These are phyloP conservation scores for Starmerella geochares DNA, from an alignment of 805 yeast species.

Conservation along the genomic window DNA sequence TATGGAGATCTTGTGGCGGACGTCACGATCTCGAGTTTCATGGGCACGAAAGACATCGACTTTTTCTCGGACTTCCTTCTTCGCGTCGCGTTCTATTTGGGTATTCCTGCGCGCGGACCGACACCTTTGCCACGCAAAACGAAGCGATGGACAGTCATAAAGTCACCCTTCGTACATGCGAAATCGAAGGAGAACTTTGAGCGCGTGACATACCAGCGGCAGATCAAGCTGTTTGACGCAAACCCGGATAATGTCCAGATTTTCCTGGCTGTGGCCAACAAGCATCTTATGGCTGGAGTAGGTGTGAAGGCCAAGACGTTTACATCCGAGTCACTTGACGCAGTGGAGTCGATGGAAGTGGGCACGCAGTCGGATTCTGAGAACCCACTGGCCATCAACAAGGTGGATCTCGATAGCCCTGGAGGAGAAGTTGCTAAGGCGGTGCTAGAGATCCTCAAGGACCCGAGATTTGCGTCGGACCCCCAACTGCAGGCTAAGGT, in stretches of 20 bases:
- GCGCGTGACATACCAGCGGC: slow-evolving; percentile 70
- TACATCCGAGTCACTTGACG: slow-evolving; percentile 42
- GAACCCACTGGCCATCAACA: slow-evolving; percentile 25
- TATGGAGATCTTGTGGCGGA: slow-evolving; percentile 74
- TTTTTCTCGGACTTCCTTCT: slow-evolving; percentile 75
- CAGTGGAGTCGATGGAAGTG: slow-evolving; percentile 27
- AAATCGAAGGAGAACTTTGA: slow-evolving; percentile 90
- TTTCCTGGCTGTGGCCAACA: slow-evolving; percentile 66
- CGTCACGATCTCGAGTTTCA: slow-evolving; percentile 55
- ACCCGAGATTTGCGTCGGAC: slow-evolving; percentile 35
- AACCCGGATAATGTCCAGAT: slow-evolving; percentile 75
- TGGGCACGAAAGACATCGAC: slow-evolving; percentile 57
- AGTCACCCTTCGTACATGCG: slow-evolving; percentile 89
- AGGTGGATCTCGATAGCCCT: slow-evolving; percentile 27
- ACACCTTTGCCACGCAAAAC: slow-evolving; percentile 56
- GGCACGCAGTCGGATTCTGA: slow-evolving; percentile 21
- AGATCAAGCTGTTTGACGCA: slow-evolving; percentile 70
- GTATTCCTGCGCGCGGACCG: slow-evolving; percentile 75
- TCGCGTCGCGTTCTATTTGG: slow-evolving; percentile 82
- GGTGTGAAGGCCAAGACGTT: slow-evolving; percentile 67
- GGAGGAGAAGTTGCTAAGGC: slow-evolving; percentile 49
- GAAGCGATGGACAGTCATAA: slow-evolving; percentile 87
- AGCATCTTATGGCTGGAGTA: slow-evolving; percentile 70
- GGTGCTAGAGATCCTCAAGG: slow-evolving; percentile 59
- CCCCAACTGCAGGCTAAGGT: slow-evolving; percentile 8